Evolutionary conservation across 148 eudicot species (phyloP).

Genomic region (Cornus controversa): DNA sequence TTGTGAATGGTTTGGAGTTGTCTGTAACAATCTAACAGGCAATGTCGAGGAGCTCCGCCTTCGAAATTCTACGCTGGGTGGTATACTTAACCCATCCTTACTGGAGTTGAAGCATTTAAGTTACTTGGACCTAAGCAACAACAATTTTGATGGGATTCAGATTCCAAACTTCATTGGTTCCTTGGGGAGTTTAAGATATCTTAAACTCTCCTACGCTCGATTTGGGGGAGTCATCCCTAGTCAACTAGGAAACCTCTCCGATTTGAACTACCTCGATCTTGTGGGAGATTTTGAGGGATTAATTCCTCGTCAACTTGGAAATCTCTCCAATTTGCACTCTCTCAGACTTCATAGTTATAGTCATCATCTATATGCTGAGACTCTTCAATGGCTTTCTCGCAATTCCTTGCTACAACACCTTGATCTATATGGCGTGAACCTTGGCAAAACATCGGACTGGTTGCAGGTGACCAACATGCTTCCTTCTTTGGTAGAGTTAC

Average conservation of each 20-base stretch:
- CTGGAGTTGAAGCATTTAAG: too few relatives aligned
- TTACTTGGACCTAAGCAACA: constrained; percentile 9
- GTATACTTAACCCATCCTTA: too few relatives aligned
- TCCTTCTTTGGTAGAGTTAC: constrained; percentile 1
- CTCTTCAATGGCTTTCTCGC: constrained; percentile 1
- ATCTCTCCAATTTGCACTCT: too few relatives aligned
- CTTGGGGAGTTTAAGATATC: too few relatives aligned
- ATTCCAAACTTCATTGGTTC: too few relatives aligned
- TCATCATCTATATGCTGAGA: too few relatives aligned
- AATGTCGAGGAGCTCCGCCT: not conserved
- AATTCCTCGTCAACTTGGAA: too few relatives aligned
- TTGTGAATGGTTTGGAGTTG: constrained; percentile 10
- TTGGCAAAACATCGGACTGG: not conserved
- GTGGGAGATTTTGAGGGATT: not conserved
- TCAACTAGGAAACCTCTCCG: not conserved
- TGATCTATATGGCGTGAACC: not conserved
- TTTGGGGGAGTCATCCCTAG: not conserved
- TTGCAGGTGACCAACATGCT: not conserved
- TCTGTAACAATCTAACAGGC: constrained; percentile 7
- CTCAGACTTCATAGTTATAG: too few relatives aligned
- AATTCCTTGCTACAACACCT: not conserved
- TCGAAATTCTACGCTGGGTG: not conserved
- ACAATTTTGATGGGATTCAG: not conserved
- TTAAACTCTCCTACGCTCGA: not conserved
- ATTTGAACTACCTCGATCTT: not conserved